Evolutionary conservation across 148 eudicot species (phyloP).

Genomic region (Talinum fruticosum): DNA sequence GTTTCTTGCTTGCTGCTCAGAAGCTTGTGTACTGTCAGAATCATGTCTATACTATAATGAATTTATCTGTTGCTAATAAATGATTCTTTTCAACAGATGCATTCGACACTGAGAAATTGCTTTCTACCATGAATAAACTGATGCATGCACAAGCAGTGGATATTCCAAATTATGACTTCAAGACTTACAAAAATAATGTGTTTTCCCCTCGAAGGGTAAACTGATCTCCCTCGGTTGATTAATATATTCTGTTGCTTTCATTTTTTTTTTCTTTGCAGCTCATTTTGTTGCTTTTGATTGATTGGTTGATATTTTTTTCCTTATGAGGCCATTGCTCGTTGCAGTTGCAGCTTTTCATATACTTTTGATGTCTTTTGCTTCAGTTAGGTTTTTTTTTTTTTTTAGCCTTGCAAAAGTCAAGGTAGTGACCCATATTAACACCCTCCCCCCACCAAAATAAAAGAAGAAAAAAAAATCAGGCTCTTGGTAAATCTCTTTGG

Average conservation of each 20-base stretch:
- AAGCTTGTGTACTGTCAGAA: not conserved
- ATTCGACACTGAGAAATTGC: slow-evolving; percentile 80
- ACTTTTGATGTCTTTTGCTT: not conserved
- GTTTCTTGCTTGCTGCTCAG: not conserved
- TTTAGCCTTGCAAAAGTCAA: not conserved
- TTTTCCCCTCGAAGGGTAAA: slow-evolving; percentile 84
- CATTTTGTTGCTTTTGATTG: not conserved
- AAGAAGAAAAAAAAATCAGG: too few species aligned
- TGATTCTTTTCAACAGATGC: slow-evolving; percentile 60
- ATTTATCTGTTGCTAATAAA: slow-evolving; percentile 16
- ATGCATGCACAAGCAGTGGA: slow-evolving; percentile 85
- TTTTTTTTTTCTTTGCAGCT: too few species aligned
- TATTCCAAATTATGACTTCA: slow-evolving; percentile 93
- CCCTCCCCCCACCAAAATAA: too few species aligned
- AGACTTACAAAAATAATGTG: slow-evolving; percentile 69
- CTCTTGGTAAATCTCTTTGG: not conserved
- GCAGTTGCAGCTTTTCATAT: not conserved
- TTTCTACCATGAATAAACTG: slow-evolving; percentile 66
- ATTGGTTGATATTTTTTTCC: not conserved
- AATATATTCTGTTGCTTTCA: not conserved
- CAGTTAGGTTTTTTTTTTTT: not conserved
- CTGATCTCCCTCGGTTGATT: not conserved
- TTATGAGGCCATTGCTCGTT: not conserved
- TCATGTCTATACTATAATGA: not conserved
- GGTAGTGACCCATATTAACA: too few species aligned